Base-by-base conservation (phyloP, 2,329 filamentous ascomycete genomes). In the Ilyonectria destructans region DNA sequence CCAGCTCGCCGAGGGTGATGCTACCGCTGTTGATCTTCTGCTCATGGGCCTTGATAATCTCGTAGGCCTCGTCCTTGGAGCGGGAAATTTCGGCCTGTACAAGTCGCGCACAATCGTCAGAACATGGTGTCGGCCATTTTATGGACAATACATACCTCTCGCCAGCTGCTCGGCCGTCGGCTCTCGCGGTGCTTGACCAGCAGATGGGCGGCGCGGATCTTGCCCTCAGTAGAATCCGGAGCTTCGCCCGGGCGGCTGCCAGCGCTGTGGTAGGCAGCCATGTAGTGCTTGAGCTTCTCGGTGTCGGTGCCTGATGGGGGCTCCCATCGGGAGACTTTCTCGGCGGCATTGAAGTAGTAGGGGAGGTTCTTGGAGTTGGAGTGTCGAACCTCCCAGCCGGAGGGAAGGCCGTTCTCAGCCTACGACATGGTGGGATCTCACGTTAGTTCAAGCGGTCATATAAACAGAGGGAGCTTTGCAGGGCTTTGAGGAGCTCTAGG, bases 281-380 rank as follows among this genome's bases (percentile, higher is more conserved):
- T 98, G 86, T 97, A 98, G 70, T 90, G 82, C 87, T 98, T 98
- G 72, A 99, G 90, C 84, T 93, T 94, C 76, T 98, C 95, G 65
- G 93, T 93, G 83, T 99, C 94, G 75, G 95, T 96, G 71, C 92
- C 93, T 51, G 89, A 81, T 9, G 96, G 96, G 3, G 96, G 96
- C 80, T 98, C 96, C 96, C 96, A 99, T 83, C 94, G 90, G 71
- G 96, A 98, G 80, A 94, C 91, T 81, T 95, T 96, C 71, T 94
- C 93, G 74, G 84, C 85, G 52, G 92, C 86, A 84, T 98, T 97
- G 92, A 98, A 98, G 87, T 98, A 99, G 87, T 99, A 99, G 43
- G 96, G 96, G 40, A 98, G 92, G 84, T 97, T 97, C 87, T 98
- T 98, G 83, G 94, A 97, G 86, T 98, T 97, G 82, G 94, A 97